Evolutionary conservation across 129 eudicot genomes (phyloP).

Genomic region (Flaveria linearis): DNA sequence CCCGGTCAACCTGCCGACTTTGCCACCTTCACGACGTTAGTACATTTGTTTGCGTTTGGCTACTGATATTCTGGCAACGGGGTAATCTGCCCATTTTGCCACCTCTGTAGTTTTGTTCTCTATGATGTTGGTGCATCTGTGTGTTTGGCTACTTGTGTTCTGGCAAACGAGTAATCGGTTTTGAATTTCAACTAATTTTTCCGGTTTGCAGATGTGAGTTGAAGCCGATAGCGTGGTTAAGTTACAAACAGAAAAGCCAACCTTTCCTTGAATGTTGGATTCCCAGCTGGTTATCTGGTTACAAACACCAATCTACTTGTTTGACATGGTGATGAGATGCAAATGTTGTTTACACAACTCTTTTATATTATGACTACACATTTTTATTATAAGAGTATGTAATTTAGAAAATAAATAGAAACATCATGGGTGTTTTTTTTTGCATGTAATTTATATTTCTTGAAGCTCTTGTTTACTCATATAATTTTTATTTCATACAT

Average conservation of each 20-base stretch:
- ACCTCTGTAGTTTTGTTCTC: not conserved
- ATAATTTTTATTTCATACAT: too few species aligned
- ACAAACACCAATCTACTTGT: conserved; percentile 13
- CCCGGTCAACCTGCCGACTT: not conserved
- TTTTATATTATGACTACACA: not conserved
- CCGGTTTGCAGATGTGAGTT: conserved; percentile 31
- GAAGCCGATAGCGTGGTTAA: conserved; percentile 5
- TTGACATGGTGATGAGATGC: not conserved
- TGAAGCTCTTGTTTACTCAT: not conserved
- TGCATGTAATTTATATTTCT: not conserved
- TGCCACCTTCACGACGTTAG: not conserved
- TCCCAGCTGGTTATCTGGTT: conserved; percentile 1
- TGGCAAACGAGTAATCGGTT: not conserved
- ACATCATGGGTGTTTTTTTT: not conserved
- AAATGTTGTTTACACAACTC: conserved; percentile 13
- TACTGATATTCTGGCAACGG: not conserved
- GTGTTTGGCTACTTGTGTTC: not conserved
- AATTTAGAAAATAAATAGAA: conserved; percentile 12
- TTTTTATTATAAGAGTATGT: not conserved
- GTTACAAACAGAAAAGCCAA: not conserved
- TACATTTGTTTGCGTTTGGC: not conserved
- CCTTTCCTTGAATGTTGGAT: not conserved
- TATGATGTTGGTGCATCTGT: not conserved
- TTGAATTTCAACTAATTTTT: not conserved
- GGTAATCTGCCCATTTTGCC: conserved; percentile 2